Conservation (phyloP, 352 stramenopile genomes). For the Plasmopara viticola region DNA sequence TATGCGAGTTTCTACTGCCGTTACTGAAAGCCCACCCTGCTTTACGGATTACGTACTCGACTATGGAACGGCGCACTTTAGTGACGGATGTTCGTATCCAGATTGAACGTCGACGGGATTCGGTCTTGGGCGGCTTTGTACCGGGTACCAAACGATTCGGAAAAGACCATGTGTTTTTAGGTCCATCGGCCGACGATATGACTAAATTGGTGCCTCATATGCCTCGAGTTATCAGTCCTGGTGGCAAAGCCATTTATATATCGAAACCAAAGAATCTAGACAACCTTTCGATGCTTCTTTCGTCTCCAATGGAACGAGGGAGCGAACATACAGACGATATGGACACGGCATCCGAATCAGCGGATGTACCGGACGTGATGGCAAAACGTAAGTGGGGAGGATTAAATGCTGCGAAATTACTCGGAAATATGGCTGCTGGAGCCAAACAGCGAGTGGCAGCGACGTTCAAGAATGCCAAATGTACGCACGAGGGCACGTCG, state of each 20-base stretch:
- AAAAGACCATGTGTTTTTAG: constrained; percentile 61
- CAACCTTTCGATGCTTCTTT: constrained; percentile 1
- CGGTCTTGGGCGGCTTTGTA: constrained; percentile 46
- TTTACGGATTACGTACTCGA: constrained; percentile 61
- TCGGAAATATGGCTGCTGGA: constrained; percentile 60
- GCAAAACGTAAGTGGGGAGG: constrained; percentile 50
- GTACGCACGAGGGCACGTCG: constrained; percentile 63
- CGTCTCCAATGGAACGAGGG: constrained; percentile 18
- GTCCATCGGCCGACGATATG: constrained; percentile 56
- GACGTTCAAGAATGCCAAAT: constrained; percentile 63
- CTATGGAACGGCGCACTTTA: constrained; percentile 61
- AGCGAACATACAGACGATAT: constrained; percentile 32
- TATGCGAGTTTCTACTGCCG: constrained; percentile 57
- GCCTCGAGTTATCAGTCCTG: constrained; percentile 37
- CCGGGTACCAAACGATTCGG: constrained; percentile 60
- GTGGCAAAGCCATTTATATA: constrained; percentile 65
- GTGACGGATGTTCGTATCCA: constrained; percentile 75
- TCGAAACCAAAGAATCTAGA: constrained; percentile 51
- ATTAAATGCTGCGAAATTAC: constrained; percentile 58
- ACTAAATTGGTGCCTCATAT: constrained; percentile 67
- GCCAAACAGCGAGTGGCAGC: constrained; percentile 64
- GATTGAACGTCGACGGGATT: constrained; percentile 62
- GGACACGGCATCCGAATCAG: constrained; percentile 19
- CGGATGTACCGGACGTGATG: constrained; percentile 14
- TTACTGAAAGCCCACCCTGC: constrained; percentile 66